Conservation (phyloP, 352 stramenopile genomes). For the Lagenidium giganteum region DNA sequence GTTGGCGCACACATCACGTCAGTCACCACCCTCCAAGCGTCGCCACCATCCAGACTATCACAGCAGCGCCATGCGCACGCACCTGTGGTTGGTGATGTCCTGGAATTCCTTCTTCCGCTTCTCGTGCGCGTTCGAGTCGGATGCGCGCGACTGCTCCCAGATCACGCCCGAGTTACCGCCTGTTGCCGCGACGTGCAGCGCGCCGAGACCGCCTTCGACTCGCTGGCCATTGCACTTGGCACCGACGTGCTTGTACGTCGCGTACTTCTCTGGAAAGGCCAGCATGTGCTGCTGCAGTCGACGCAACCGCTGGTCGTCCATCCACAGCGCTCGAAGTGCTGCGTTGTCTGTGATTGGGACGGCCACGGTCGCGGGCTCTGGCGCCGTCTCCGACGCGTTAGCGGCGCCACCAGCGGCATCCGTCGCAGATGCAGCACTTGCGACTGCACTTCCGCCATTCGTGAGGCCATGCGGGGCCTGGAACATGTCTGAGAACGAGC, state of each 20-base stretch:
- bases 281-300: constrained; percentile 20
- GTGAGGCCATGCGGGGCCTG: constrained; percentile 2
- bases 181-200: constrained; percentile 17
- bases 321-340: too few relatives aligned
- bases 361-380: not conserved
- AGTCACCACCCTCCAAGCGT: not conserved
- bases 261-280: constrained; percentile 4
- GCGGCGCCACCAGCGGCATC: not conserved
- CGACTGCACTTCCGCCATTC: not conserved
- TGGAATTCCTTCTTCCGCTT: constrained; percentile 47
- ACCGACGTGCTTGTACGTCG: constrained; percentile 40
- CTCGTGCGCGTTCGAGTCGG: constrained; percentile 49
- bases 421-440: not conserved
- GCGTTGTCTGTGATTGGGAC: too few relatives aligned
- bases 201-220: constrained; percentile 46
- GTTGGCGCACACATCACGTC: too few relatives aligned
- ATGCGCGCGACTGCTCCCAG: constrained; percentile 43
- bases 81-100: constrained; percentile 41
- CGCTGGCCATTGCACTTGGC: constrained; percentile 43
- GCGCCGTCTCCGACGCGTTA: too few relatives aligned
- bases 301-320: constrained; percentile 19
- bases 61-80: not conserved
- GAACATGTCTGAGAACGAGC: constrained; percentile 61
- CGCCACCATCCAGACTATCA: not conserved
- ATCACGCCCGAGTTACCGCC: constrained; percentile 27